A percentile compares a stretch with the other conserved stretches of the same genome.
Evolutionary conservation across 2,329 filamentous ascomycete genomes (phyloP).

Genomic region (Pyricularia pennisetigena): DNA sequence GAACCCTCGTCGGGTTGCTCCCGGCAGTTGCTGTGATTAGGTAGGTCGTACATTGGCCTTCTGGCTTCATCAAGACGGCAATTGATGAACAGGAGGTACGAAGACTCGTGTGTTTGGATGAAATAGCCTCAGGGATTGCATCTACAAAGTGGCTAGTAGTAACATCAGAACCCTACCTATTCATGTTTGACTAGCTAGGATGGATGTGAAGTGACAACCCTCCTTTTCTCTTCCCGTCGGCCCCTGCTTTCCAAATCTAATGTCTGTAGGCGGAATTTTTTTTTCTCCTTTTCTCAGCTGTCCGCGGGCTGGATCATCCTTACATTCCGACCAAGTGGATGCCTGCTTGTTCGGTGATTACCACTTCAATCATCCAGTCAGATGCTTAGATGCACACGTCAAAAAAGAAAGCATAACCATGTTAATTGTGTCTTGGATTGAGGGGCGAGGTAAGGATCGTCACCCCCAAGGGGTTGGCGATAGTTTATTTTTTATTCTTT

Average conservation of each 20-base stretch:
- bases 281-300: not conserved
- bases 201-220: not conserved
- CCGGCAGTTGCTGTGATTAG: not conserved
- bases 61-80: not conserved
- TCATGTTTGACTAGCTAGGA: not conserved
- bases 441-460: not conserved
- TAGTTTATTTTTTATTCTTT: not conserved
- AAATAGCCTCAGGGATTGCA: not conserved
- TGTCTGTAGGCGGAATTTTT: not conserved
- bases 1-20: not conserved
- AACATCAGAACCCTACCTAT: not conserved
- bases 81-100: not conserved
- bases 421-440: not conserved
- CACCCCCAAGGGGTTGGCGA: not conserved
- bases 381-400: not conserved
- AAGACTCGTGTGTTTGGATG: not conserved
- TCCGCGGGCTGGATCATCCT: not conserved
- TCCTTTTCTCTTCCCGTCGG: not conserved
- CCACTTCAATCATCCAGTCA: not conserved
- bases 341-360: not conserved
- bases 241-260: not conserved
- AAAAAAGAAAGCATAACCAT: slow-evolving; percentile 1
- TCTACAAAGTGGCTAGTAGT: not conserved
- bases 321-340: not conserved
- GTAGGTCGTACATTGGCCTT: not conserved